phyloP scores from a whole-genome alignment of 2,329 filamentous ascomycete species.

The Fusarium acutatum region DNA sequence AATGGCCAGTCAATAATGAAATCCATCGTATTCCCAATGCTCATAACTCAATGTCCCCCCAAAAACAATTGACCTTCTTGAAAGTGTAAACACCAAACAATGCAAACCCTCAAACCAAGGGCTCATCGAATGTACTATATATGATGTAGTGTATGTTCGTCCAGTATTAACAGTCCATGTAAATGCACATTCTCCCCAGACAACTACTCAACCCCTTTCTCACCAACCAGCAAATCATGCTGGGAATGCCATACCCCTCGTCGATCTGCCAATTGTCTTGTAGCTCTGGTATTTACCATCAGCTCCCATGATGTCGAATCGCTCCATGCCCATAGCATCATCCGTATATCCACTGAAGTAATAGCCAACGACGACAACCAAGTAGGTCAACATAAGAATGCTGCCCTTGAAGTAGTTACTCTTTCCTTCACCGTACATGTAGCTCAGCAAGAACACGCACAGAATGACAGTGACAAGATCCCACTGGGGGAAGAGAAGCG shows the following conservation, averaged over 20 bases:
- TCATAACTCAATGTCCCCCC: background rate
- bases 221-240: constrained; percentile 14
- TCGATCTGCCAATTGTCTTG: constrained; percentile 62
- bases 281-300: constrained; percentile 61
- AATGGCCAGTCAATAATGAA: constrained; percentile 9
- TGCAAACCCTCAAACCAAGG: constrained; percentile 1
- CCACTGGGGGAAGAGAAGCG: constrained; percentile 96
- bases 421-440: constrained; percentile 98
- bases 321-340: constrained; percentile 53
- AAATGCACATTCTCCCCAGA: background rate
- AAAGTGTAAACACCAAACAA: constrained; percentile 11
- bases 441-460: constrained; percentile 94
- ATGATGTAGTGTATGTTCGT: constrained; percentile 29
- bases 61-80: constrained; percentile 8
- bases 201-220: background rate
- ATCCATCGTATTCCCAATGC: constrained; percentile 3
- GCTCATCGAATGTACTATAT: constrained; percentile 10
- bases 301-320: constrained; percentile 63
- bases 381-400: constrained; percentile 89
- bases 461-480: constrained; percentile 98
- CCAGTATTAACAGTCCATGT: constrained; percentile 22
- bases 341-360: constrained; percentile 76
- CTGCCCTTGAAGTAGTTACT: constrained; percentile 99
- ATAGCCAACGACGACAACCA: constrained; percentile 92
- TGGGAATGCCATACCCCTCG: constrained; percentile 43